Percentiles rank a stretch among this genome's conserved stretches.
Conservation (phyloP, 495 filamentous ascomycete species). For the Podospora appendiculata region DNA sequence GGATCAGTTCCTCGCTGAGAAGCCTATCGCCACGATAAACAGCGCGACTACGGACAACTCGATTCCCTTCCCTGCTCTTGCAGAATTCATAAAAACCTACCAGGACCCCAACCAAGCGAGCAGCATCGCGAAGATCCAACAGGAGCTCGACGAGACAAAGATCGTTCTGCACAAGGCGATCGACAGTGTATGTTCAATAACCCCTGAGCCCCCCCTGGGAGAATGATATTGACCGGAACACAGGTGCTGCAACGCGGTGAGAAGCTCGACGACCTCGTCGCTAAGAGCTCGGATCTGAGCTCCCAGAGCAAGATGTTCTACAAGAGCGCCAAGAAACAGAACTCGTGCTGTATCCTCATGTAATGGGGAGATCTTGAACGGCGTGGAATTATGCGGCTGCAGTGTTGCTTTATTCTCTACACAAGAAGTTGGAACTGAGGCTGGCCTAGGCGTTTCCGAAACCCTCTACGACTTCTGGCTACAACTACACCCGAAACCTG, state of each 20-base stretch:
- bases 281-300: slow-evolving; percentile 81
- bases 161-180: slow-evolving; percentile 97
- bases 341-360: slow-evolving; percentile 85
- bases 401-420: no score
- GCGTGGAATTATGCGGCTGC: no score
- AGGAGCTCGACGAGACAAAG: slow-evolving; percentile 97
- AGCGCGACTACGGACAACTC: slow-evolving; percentile 38
- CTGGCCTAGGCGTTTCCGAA: no score
- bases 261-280: slow-evolving; percentile 85
- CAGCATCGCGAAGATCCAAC: slow-evolving; percentile 90
- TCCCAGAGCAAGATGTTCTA: slow-evolving; percentile 96
- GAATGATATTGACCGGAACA: neutral
- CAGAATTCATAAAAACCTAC: slow-evolving; percentile 80
- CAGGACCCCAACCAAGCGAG: slow-evolving; percentile 85
- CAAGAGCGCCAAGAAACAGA: slow-evolving; percentile 74
- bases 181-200: slow-evolving; percentile 46
- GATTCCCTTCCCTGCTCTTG: slow-evolving; percentile 59
- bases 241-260: slow-evolving; percentile 71
- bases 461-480: no score
- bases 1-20: slow-evolving; percentile 81
- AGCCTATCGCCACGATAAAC: slow-evolving; percentile 63
- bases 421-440: no score
- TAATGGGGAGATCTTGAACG: slow-evolving; percentile 25
- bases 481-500: no score
- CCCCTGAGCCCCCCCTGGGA: no score